A percentile compares a stretch with the other conserved stretches of the same genome.
Conservation (phyloP, 192 early-diverging fungal species). For the Backusella circina region DNA sequence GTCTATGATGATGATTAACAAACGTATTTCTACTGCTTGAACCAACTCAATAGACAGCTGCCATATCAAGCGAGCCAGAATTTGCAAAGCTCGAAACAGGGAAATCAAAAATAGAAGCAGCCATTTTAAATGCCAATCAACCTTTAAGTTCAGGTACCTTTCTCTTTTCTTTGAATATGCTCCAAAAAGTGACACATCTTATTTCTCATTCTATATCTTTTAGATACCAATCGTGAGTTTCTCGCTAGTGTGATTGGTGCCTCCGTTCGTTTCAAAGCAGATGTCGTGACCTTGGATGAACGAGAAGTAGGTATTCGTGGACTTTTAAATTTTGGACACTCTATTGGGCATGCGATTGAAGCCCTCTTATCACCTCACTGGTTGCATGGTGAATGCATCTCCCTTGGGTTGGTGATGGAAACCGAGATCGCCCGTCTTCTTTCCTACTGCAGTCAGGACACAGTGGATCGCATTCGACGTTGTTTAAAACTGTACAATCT, state of each 20-base stretch:
- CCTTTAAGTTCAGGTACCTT: constrained; percentile 1
- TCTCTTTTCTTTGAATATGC: not conserved
- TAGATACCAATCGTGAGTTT: constrained; percentile 18
- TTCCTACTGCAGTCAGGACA: constrained; percentile 72
- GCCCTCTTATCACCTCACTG: constrained; percentile 81
- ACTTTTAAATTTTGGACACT: constrained; percentile 95
- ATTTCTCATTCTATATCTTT: constrained; percentile 21
- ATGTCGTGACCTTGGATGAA: constrained; percentile 93
- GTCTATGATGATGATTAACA: too few species aligned
- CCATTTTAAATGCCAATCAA: constrained; percentile 45
- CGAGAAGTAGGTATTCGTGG: constrained; percentile 90
- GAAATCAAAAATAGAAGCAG: constrained; percentile 69
- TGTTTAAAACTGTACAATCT: constrained; percentile 84
- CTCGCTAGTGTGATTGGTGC: constrained; percentile 81
- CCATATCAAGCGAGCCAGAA: constrained; percentile 82
- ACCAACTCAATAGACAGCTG: constrained; percentile 88
- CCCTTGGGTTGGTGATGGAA: constrained; percentile 91
- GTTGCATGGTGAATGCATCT: constrained; percentile 93
- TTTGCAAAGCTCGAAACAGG: constrained; percentile 83
- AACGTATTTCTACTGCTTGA: too few species aligned
- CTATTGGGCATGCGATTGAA: constrained; percentile 95
- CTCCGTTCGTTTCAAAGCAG: constrained; percentile 85
- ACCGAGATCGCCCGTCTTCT: constrained; percentile 82
- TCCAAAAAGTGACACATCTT: constrained; percentile 16
- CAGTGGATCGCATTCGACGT: constrained; percentile 74